Conservation (phyloP, 78 protist species). For the Dictyostelium capitatum region DNA sequence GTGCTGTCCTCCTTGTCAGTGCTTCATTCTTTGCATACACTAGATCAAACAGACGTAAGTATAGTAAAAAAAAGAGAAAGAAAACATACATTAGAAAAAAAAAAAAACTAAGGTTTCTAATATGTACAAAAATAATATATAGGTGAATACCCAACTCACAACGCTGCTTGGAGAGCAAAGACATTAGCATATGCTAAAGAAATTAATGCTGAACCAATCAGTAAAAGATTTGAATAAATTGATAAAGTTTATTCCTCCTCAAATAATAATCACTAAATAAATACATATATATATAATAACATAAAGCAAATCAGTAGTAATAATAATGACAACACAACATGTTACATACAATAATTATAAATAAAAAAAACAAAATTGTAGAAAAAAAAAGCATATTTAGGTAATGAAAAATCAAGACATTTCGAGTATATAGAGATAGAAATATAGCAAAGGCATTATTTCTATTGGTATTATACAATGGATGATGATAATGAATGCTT, state of each 20-base stretch:
- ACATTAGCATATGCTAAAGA: conserved; percentile 20
- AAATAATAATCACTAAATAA: neutral
- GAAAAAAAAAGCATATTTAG: too few species aligned
- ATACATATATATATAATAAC: neutral
- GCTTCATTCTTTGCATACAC: neutral
- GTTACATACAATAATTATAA: neutral
- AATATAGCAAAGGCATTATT: too few species aligned
- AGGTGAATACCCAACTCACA: conserved; percentile 52
- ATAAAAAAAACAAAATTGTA: neutral
- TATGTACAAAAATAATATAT: neutral
- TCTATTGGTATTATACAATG: too few species aligned
- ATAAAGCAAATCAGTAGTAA: neutral
- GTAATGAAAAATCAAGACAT: too few species aligned
- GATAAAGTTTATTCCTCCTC: too few species aligned
- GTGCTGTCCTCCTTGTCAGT: conserved; percentile 18
- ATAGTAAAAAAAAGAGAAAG: neutral
- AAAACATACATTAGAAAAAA: neutral
- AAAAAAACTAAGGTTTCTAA: neutral
- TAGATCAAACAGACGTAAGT: conserved; percentile 14
- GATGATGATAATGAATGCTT: too few species aligned
- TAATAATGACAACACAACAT: neutral
- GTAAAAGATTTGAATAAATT: neutral
- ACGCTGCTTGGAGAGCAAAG: conserved; percentile 45
- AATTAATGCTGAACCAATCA: conserved; percentile 65
- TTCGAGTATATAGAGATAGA: too few species aligned